Percentiles rank a stretch among this genome's conserved stretches.
These are phyloP conservation scores for Saccharomycopsis oosterbeekiorum DNA, from an alignment of 805 yeast species.

Conservation along the genomic window DNA sequence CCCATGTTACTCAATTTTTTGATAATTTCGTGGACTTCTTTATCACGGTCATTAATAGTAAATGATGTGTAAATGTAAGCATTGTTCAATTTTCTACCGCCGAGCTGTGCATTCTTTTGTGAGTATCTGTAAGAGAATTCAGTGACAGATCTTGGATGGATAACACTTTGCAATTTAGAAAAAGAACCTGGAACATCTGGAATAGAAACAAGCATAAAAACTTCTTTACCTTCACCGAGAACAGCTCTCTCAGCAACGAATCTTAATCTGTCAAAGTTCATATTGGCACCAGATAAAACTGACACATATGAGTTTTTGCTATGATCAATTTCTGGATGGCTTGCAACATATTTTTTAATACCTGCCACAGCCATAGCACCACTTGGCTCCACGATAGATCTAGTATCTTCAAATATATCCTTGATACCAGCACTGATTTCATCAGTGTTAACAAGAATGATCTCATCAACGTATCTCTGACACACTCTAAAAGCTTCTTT, in stretches of 20 bases:
- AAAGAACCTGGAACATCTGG: constrained; percentile 94
- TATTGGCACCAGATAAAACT: constrained; percentile 90
- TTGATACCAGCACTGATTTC: constrained; percentile 96
- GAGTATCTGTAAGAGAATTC: constrained; percentile 86
- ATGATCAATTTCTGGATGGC: constrained; percentile 64
- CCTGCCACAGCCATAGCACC: constrained; percentile 98
- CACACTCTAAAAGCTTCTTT: constrained; percentile 84
- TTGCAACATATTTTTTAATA: constrained; percentile 65
- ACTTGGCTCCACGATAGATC: constrained; percentile 91
- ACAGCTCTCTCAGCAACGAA: constrained; percentile 96
- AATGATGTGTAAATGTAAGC: constrained; percentile 88
- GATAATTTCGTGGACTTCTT: constrained; percentile 60
- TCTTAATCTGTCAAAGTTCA: constrained; percentile 93
- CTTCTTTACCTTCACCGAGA: constrained; percentile 97
- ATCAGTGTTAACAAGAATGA: constrained; percentile 77
- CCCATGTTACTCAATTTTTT: constrained; percentile 48
- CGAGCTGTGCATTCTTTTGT: constrained; percentile 27
- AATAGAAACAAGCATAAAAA: constrained; percentile 78
- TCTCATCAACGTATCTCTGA: constrained; percentile 75
- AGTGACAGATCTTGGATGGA: constrained; percentile 84
- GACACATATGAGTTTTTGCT: constrained; percentile 67
- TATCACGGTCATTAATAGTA: constrained; percentile 52
- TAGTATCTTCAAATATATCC: constrained; percentile 91
- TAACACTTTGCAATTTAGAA: constrained; percentile 58
- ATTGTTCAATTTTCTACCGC: constrained; percentile 20